Evolutionary conservation across 371 early-diverging fungal genomes (phyloP).

Genomic region (Mucor lusitanicus): DNA sequence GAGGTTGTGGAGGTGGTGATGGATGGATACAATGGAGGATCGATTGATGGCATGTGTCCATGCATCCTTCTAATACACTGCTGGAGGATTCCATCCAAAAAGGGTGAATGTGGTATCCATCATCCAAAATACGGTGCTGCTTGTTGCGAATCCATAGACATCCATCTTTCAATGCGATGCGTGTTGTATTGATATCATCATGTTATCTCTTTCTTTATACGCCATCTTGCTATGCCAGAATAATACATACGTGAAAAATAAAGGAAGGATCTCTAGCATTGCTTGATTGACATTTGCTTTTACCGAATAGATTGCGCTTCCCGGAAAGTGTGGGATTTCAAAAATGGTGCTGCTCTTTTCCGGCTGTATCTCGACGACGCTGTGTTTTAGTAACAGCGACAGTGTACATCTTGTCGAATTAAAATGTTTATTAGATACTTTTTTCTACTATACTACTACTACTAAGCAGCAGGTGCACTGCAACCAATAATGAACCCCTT

Average conservation of each 20-base stretch:
- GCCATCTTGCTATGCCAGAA: background rate
- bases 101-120: background rate
- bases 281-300: constrained; percentile 12
- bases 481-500: constrained; percentile 46
- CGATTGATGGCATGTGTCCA: background rate
- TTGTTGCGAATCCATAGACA: background rate
- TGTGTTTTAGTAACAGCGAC: background rate
- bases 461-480: constrained; percentile 58
- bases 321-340: constrained; percentile 1
- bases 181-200: background rate
- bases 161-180: background rate
- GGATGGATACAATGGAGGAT: background rate
- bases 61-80: too few species aligned
- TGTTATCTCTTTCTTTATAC: background rate
- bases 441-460: constrained; percentile 14
- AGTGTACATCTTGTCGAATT: background rate
- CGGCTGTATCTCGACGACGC: background rate
- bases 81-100: background rate
- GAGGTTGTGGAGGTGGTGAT: background rate
- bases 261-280: constrained; percentile 27
- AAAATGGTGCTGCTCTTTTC: background rate
- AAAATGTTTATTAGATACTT: background rate
- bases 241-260: constrained; percentile 32
- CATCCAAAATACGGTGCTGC: background rate
- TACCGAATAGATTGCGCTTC: constrained; percentile 9